Percentiles rank a stretch among this genome's conserved stretches.
Conservation (phyloP, 2,329 filamentous ascomycete genomes). For the Beauveria scarabaeidicola region DNA sequence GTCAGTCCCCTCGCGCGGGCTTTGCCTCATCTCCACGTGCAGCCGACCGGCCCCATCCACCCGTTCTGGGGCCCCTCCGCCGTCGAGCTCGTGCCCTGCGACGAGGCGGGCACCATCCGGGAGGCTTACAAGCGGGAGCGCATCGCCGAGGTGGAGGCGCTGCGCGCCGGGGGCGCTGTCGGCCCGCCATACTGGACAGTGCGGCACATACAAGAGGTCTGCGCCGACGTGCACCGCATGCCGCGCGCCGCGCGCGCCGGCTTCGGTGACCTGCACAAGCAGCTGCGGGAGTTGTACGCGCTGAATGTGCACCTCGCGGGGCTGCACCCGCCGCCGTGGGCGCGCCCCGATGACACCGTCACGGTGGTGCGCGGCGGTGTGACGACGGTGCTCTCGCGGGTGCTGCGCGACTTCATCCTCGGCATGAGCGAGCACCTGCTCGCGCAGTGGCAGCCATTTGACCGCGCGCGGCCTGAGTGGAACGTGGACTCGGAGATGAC, state of each 20-base stretch:
- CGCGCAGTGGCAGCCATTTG: not conserved
- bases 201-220: not conserved
- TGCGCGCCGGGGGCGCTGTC: not conserved
- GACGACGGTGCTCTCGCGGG: not conserved
- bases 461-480: not conserved
- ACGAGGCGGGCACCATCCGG: not conserved
- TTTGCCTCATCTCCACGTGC: not conserved
- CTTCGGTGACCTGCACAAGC: slow-evolving; percentile 9
- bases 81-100: not conserved
- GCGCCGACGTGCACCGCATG: slow-evolving; percentile 1
- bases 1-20: not conserved
- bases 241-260: not conserved
- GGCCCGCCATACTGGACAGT: not conserved
- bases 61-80: not conserved
- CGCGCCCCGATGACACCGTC: not conserved
- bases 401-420: not conserved
- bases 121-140: not conserved
- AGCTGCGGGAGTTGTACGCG: slow-evolving; percentile 3
- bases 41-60: not conserved
- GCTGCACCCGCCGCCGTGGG: not conserved
- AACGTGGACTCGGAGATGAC: not conserved
- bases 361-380: not conserved
- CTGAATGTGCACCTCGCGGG: not conserved
- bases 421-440: slow-evolving; percentile 1
- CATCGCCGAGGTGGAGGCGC: not conserved